Evolutionary conservation across 2,329 filamentous ascomycete genomes (phyloP).

Genomic region (Fusarium sp.): DNA sequence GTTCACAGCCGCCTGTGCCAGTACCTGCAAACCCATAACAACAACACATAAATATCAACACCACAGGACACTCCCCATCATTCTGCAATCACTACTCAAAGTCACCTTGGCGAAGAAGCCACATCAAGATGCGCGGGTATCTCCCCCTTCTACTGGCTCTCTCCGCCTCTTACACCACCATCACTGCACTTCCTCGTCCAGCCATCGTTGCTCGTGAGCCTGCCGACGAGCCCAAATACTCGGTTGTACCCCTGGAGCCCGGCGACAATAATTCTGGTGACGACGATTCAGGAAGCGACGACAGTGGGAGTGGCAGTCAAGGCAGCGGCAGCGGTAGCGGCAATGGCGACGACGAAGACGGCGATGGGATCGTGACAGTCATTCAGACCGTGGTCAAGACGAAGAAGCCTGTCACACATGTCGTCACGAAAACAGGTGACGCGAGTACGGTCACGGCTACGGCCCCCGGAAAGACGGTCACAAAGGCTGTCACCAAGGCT

Average conservation of each 20-base stretch:
- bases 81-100: neutral
- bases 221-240: constrained; percentile 50
- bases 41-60: constrained; percentile 1
- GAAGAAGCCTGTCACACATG: constrained; percentile 43
- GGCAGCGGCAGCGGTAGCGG: constrained; percentile 25
- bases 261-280: constrained; percentile 38
- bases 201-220: constrained; percentile 40
- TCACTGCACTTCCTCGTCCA: constrained; percentile 46
- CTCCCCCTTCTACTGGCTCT: constrained; percentile 48
- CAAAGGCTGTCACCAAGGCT: constrained; percentile 43
- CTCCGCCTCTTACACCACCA: constrained; percentile 42
- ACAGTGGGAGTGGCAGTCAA: constrained; percentile 19
- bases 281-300: constrained; percentile 38
- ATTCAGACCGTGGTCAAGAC: constrained; percentile 50
- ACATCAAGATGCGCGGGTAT: constrained; percentile 48
- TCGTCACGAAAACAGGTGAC: constrained; percentile 44
- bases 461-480: constrained; percentile 37
- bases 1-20: constrained; percentile 33
- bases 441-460: constrained; percentile 47
- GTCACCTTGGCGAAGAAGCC: constrained; percentile 21
- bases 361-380: constrained; percentile 47
- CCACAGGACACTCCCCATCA: neutral
- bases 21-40: constrained; percentile 6
- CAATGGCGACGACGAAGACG: constrained; percentile 24
- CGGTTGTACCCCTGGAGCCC: constrained; percentile 55